Evolutionary conservation across 768 basidiomycete genomes (phyloP).

Genomic region (Psilocybe azurescens): DNA sequence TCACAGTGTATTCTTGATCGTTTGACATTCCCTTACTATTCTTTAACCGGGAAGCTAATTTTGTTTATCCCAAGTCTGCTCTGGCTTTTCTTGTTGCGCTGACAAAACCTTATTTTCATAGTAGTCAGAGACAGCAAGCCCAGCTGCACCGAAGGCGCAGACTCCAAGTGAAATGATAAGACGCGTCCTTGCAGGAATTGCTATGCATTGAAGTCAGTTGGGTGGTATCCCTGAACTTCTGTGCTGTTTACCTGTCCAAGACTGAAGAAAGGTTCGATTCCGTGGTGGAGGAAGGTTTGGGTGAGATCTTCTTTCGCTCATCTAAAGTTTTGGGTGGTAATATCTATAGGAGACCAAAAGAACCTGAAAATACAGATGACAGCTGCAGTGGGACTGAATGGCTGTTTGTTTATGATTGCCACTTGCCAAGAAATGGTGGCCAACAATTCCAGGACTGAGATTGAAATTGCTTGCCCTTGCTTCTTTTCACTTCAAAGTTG

Average conservation of each 20-base stretch:
- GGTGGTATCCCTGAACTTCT: conserved; percentile 11
- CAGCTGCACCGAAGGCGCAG: conserved; percentile 50
- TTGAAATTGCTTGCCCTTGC: too few relatives aligned
- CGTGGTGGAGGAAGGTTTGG: conserved; percentile 18
- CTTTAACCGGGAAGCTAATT: background rate
- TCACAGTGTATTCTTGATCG: background rate
- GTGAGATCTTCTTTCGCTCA: background rate
- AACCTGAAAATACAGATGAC: too few relatives aligned
- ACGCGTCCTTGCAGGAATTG: conserved; percentile 58
- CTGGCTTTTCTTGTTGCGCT: conserved; percentile 8
- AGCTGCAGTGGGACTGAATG: too few relatives aligned
- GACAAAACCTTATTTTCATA: conserved; percentile 49
- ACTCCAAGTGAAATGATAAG: conserved; percentile 54
- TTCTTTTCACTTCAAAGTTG: too few relatives aligned
- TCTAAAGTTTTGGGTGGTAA: background rate
- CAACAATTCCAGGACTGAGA: too few relatives aligned
- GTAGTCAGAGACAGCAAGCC: conserved; percentile 54
- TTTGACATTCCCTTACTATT: background rate
- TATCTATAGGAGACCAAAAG: background rate
- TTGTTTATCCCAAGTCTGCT: background rate
- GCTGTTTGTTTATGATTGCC: too few relatives aligned
- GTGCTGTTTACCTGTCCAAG: conserved; percentile 38
- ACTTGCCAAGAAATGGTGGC: too few relatives aligned
- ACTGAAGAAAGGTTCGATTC: conserved; percentile 40
- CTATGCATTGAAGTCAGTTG: conserved; percentile 31